These are phyloP conservation scores for Podaxis sp. DNA, from an alignment of 768 basidiomycete species.

Conservation along the genomic window DNA sequence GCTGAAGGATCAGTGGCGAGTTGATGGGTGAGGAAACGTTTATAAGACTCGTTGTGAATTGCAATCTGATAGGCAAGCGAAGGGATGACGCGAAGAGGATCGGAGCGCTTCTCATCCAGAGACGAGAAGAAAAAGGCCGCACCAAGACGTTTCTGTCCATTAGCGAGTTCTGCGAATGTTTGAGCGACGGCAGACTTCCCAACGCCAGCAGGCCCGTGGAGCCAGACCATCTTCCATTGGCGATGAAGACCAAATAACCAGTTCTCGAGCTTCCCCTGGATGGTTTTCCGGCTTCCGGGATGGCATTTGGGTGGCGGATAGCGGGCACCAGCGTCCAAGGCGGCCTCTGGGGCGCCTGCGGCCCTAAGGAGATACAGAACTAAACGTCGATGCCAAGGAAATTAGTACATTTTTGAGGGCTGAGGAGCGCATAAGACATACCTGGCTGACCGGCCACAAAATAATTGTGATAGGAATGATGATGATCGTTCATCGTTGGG, in stretches of 20 bases:
- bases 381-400: neutral
- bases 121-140: neutral
- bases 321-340: neutral
- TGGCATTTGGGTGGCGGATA: neutral
- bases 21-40: neutral
- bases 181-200: neutral
- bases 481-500: neutral
- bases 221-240: neutral
- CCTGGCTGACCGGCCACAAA: neutral
- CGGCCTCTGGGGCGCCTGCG: neutral
- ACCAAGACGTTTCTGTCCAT: neutral
- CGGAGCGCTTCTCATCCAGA: neutral
- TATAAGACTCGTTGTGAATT: neutral
- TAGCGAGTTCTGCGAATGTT: neutral
- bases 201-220: neutral
- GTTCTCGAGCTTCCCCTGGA: neutral
- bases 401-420: neutral
- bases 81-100: neutral
- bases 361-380: neutral
- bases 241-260: neutral
- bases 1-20: neutral
- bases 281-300: neutral
- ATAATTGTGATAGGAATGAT: no score
- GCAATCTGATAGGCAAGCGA: constrained; percentile 1
- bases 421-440: neutral